Conservation (phyloP, 1,139 yeast genomes). For the Blastobotrys ciferrii region DNA sequence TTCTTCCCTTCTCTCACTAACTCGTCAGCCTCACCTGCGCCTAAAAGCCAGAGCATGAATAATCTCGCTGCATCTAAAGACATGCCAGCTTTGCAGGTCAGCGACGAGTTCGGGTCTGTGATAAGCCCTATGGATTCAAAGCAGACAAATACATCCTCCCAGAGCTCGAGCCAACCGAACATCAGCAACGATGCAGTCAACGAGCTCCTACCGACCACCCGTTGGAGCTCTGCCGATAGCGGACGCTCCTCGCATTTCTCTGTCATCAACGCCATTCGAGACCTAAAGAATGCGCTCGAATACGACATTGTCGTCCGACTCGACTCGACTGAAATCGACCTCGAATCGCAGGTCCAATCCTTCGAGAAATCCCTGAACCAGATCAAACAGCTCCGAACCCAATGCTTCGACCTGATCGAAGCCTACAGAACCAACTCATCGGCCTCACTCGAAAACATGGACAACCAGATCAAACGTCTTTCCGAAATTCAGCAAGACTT, state of each 20-base stretch:
- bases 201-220: background rate
- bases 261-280: conserved; percentile 10
- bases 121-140: background rate
- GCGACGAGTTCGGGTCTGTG: background rate
- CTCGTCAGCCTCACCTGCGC: background rate
- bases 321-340: conserved; percentile 20
- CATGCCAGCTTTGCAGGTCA: conserved; percentile 1
- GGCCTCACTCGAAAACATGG: conserved; percentile 18
- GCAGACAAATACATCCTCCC: background rate
- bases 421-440: conserved; percentile 19
- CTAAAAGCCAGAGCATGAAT: background rate
- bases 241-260: conserved; percentile 1
- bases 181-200: background rate
- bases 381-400: conserved; percentile 20
- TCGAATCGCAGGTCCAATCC: conserved; percentile 20
- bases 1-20: conserved; percentile 1
- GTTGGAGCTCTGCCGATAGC: conserved; percentile 2
- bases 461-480: conserved; percentile 21
- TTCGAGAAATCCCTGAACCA: conserved; percentile 24
- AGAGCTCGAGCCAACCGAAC: background rate
- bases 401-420: conserved; percentile 20
- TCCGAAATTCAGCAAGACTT: conserved; percentile 22
- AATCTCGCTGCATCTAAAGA: background rate
- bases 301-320: conserved; percentile 25
- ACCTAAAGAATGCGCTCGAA: conserved; percentile 22